Base-by-base conservation (phyloP, 1,284 basidiomycete genomes). In the Leccinum fallax region DNA sequence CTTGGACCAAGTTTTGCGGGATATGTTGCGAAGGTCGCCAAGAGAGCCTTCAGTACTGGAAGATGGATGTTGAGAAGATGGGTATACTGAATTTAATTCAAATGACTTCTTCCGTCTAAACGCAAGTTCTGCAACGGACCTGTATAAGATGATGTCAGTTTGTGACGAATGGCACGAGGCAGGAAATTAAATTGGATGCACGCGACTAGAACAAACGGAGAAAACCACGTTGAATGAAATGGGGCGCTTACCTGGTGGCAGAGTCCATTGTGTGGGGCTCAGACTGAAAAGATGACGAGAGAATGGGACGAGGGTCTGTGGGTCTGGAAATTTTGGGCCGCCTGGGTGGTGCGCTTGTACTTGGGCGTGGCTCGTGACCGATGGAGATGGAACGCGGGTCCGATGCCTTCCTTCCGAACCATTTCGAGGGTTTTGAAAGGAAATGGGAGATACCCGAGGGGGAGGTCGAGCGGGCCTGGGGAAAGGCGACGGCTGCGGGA, bases 261-360 rank as follows among this genome's bases (percentile, higher is more conserved):
- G 49, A 26, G 60, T 78, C 78, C 21, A 74, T 74, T 28, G 75
- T 66, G 66, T 65, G 73, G 13, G 71, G 67, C 73, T 76, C 69
- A 19, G 67, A 63, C 63, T 73, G 67, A 68, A 83, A 82, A 26
- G 76, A 77, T 63, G 83, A 81, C 5, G 43, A 21, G 63, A 87
- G 74, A 58, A 92, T 87, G 8, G 90, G 90, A 19, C 90, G 78
- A 10, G 90, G 90, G 70, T 93, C 90, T 1, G 89, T 91, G 3
- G 90, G 90, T 57, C 86, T 86, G 34, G 91, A 93, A 43, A 93
- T 93, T 79, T 90, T 92, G 59, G 85, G 87, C 63, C 88, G 89
- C 66, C 90, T 81, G 59, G 72, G 69, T 3, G 84, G 78, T 66
- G 13, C 49, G 16, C 84, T 85, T 34, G 80, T 80, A 64, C 85